These are phyloP conservation scores for Neurospora tetrasperma DNA, from an alignment of 495 filamentous ascomycete species.

Conservation along the genomic window DNA sequence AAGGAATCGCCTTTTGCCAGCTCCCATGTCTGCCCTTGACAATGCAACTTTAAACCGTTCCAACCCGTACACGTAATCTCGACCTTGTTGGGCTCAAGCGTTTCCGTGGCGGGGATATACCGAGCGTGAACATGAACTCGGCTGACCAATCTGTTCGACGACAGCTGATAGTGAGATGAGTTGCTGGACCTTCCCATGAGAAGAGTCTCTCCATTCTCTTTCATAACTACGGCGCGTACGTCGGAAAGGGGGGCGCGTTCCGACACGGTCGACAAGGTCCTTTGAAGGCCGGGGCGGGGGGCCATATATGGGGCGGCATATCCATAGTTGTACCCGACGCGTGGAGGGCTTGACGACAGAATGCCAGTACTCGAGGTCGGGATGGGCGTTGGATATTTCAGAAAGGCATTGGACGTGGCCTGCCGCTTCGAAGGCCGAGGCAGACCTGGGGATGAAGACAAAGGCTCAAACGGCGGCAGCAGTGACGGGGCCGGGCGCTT, in stretches of 20 bases:
- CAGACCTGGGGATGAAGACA: slow-evolving; percentile 76
- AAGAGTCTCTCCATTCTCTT: slow-evolving; percentile 69
- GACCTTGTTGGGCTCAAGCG: slow-evolving; percentile 57
- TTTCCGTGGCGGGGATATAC: slow-evolving; percentile 57
- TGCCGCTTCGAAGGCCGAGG: slow-evolving; percentile 64
- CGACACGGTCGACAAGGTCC: slow-evolving; percentile 57
- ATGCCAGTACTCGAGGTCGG: slow-evolving; percentile 91
- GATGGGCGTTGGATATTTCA: slow-evolving; percentile 79
- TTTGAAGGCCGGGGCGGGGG: slow-evolving; percentile 45
- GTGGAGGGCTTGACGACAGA: slow-evolving; percentile 77
- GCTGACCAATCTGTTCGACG: slow-evolving; percentile 82
- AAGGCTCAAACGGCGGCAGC: slow-evolving; percentile 86
- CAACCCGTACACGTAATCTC: slow-evolving; percentile 86
- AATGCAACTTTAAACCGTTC: slow-evolving; percentile 93
- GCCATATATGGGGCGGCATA: slow-evolving; percentile 11
- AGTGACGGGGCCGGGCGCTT: slow-evolving; percentile 75
- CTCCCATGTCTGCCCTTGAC: slow-evolving; percentile 78
- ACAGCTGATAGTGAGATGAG: slow-evolving; percentile 84
- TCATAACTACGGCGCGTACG: slow-evolving; percentile 69
- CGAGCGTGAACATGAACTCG: slow-evolving; percentile 83
- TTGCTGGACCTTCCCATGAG: slow-evolving; percentile 88
- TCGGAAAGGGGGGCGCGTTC: slow-evolving; percentile 78
- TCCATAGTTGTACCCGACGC: slow-evolving; percentile 19
- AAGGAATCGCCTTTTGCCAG: slow-evolving; percentile 82
- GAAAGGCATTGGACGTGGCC: slow-evolving; percentile 41